Evolutionary conservation across 2,329 filamentous ascomycete genomes (phyloP), one percentile per base, ranked within the genome.

Genomic region (Monosporascus ibericus): DNA sequence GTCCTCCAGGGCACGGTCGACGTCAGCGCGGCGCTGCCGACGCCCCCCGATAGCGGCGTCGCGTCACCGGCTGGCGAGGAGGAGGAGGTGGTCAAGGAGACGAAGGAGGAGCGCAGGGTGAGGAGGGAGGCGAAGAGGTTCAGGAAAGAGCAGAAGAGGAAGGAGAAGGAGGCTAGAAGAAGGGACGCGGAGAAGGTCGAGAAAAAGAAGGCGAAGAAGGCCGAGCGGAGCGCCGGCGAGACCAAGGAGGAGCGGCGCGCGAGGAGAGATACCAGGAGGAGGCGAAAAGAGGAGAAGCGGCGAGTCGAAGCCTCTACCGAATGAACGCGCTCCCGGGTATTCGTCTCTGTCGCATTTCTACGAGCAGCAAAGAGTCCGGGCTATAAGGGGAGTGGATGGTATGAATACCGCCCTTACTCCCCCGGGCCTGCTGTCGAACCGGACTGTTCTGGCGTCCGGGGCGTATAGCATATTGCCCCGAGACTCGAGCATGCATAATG

Each of bases 1-100:
- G 75, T 84, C 22, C 75, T 97, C 52, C 76, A 82, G 40, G 91
- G 92, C 3, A 95, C 90, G 3, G 70, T 90, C 36, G 63, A 63
- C 15, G 59, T 60, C 14, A 49, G 64, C 9, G 48, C 52, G n/a
- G 55, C 54, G 15, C 53, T 65, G 1, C 62, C 60, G 36, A 67
- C 63, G 40, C 66, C 65, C 15, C 63, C 68, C 1, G 67, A 68
- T 50, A 66, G 61, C 37, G 63, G 66, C 7, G 60, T 60, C 8
- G 61, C 52, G 6, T 65, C 61, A 15, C 64, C 65, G n/a, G 53
- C 58, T 18, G 67, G 63, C 50, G 66, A 63, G 54, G 68, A 68
- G 59, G 25, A 63, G 63, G 55, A 65, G 59, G 55, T 68, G 60
- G 50, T 70, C 63, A 61, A 75, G 68, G 68, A 68, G 53, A 63